These are phyloP conservation scores for Phialemonium atrogriseum DNA, from an alignment of 2,329 filamentous ascomycete species.

Conservation along the genomic window DNA sequence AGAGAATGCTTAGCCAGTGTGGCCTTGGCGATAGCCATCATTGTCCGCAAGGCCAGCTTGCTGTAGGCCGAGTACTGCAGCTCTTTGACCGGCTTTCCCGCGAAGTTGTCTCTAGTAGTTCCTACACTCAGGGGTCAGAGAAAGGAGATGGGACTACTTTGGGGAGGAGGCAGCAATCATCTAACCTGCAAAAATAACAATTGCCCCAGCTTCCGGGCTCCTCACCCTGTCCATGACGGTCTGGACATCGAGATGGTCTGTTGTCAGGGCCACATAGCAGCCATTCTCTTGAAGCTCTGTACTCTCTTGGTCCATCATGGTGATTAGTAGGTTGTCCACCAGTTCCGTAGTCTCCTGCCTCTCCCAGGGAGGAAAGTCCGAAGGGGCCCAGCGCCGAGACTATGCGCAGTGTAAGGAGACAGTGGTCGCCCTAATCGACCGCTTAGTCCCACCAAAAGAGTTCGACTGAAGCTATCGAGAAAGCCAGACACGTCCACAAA, in stretches of 20 bases:
- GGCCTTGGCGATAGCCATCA: conserved; percentile 53
- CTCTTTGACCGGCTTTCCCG: conserved; percentile 60
- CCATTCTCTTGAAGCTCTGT: conserved; percentile 37
- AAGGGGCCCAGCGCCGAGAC: neutral
- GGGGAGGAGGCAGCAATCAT: conserved; percentile 5
- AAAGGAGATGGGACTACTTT: conserved; percentile 7
- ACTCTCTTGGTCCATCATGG: conserved; percentile 17
- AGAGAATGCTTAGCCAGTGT: conserved; percentile 55
- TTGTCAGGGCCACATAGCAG: conserved; percentile 63
- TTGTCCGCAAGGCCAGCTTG: conserved; percentile 59
- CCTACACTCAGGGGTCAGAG: conserved; percentile 32
- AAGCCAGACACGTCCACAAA: too few species aligned
- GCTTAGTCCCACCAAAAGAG: too few species aligned
- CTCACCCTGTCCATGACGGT: conserved; percentile 58
- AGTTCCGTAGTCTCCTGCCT: neutral
- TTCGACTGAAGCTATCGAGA: too few species aligned
- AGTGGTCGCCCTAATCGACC: neutral
- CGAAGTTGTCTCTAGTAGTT: conserved; percentile 71
- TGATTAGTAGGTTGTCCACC: conserved; percentile 1
- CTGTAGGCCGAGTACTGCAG: conserved; percentile 70
- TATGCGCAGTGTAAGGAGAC: neutral
- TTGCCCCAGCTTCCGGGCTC: conserved; percentile 64
- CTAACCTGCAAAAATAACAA: conserved; percentile 67
- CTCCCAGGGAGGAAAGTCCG: neutral
- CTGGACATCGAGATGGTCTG: conserved; percentile 48